A percentile compares a stretch with the other conserved stretches of the same genome.
phyloP scores from a whole-genome alignment of 2,329 filamentous ascomycete species.

The Penicillium brasilianum region DNA sequence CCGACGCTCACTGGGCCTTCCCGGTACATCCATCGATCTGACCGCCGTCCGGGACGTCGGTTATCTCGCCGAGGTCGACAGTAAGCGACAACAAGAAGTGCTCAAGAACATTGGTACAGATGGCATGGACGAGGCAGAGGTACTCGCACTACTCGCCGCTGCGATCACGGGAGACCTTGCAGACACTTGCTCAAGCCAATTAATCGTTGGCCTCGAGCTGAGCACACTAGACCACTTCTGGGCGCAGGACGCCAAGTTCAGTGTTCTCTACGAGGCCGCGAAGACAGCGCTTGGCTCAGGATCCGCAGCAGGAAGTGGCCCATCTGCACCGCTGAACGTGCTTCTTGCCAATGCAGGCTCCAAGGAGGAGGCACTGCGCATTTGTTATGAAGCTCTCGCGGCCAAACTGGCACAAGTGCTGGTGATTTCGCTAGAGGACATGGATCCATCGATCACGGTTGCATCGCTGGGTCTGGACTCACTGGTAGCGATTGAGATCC shows the following conservation, averaged over 20 bases:
- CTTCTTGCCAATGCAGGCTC: conserved; percentile 51
- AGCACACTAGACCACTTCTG: conserved; percentile 55
- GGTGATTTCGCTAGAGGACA: conserved; percentile 56
- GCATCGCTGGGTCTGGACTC: conserved; percentile 31
- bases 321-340: conserved; percentile 51
- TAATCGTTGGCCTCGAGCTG: conserved; percentile 61
- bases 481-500: conserved; percentile 32
- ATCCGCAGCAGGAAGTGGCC: conserved; percentile 12
- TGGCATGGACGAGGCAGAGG: conserved; percentile 53
- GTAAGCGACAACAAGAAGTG: conserved; percentile 29
- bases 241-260: conserved; percentile 61
- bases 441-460: conserved; percentile 45
- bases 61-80: conserved; percentile 28
- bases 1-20: conserved; percentile 33
- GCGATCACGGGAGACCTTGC: conserved; percentile 56
- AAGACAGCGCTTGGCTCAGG: conserved; percentile 31
- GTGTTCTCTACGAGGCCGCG: conserved; percentile 52
- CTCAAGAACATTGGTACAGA: conserved; percentile 33
- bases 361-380: conserved; percentile 53
- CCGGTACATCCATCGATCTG: conserved; percentile 37
- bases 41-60: conserved; percentile 33
- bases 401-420: conserved; percentile 57
- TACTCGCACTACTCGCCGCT: conserved; percentile 59
- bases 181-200: conserved; percentile 54
- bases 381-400: conserved; percentile 53